Evolutionary conservation across 805 yeast species (phyloP).

Genomic region (Monosporozyma solicola): DNA sequence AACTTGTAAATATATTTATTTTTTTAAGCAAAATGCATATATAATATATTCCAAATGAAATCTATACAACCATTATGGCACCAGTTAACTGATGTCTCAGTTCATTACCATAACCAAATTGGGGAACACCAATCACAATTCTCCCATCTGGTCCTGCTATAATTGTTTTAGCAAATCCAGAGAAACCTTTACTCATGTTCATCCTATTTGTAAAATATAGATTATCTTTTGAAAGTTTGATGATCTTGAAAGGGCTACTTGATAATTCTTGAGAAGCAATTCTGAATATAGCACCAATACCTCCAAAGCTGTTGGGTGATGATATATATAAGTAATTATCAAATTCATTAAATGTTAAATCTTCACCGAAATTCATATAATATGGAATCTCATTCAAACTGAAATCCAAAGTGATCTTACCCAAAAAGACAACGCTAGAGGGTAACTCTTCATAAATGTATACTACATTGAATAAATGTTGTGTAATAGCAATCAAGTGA

Average conservation of each 20-base stretch:
- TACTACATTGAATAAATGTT: constrained; percentile 15
- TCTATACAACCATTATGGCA: constrained; percentile 9
- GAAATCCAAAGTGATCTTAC: not conserved
- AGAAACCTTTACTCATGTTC: constrained; percentile 24
- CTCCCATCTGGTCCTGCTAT: constrained; percentile 18
- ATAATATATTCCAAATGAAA: not conserved
- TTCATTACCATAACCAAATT: constrained; percentile 28
- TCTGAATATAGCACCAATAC: constrained; percentile 39
- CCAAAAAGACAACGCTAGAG: not conserved
- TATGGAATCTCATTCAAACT: constrained; percentile 14
- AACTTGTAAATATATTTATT: not conserved
- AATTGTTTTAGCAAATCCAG: constrained; percentile 39
- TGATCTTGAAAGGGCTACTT: not conserved
- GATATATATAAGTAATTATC: constrained; percentile 29
- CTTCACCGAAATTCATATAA: constrained; percentile 30
- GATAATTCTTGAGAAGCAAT: constrained; percentile 20
- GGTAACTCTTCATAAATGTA: constrained; percentile 14
- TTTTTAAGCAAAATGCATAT: not conserved
- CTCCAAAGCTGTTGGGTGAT: constrained; percentile 33
- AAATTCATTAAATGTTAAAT: constrained; percentile 10
- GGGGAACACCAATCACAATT: constrained; percentile 34
- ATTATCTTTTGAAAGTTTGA: not conserved
- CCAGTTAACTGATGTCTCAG: constrained; percentile 28
- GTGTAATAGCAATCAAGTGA: constrained; percentile 16
- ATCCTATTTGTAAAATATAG: not conserved